phyloP scores from a whole-genome alignment of 2,329 filamentous ascomycete genomes.

The Paracoccidioides lutzii region DNA sequence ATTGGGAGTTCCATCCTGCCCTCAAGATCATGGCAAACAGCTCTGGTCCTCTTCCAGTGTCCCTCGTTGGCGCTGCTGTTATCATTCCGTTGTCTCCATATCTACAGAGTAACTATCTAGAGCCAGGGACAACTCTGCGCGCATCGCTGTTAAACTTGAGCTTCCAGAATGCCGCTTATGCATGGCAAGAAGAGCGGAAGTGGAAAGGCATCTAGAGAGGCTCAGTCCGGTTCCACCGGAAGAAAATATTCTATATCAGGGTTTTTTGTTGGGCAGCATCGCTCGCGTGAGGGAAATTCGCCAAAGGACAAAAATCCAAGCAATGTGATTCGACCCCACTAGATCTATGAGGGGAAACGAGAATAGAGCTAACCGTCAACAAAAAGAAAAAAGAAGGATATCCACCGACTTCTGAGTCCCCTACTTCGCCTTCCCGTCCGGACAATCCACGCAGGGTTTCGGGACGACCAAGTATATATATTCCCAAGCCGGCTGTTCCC shows the following conservation, averaged over 20 bases:
- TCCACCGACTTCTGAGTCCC: not conserved
- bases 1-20: no score
- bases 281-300: not conserved
- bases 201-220: not conserved
- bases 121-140: no score
- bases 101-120: no score
- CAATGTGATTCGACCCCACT: not conserved
- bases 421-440: not conserved
- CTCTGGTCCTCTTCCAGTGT: not conserved
- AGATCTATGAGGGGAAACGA: not conserved
- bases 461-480: not conserved
- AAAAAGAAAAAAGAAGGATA: not conserved
- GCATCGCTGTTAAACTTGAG: not conserved
- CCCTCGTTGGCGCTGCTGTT: not conserved
- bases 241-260: not conserved
- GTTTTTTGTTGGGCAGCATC: not conserved
- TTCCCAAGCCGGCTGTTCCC: not conserved
- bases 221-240: not conserved
- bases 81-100: no score
- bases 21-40: not conserved
- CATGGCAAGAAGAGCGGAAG: not conserved
- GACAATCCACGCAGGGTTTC: not conserved
- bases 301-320: not conserved
- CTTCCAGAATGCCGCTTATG: not conserved
- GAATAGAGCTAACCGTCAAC: not conserved